Evolutionary conservation across 2,329 filamentous ascomycete genomes (phyloP).

Genomic region (Fusarium pseudonygamai): DNA sequence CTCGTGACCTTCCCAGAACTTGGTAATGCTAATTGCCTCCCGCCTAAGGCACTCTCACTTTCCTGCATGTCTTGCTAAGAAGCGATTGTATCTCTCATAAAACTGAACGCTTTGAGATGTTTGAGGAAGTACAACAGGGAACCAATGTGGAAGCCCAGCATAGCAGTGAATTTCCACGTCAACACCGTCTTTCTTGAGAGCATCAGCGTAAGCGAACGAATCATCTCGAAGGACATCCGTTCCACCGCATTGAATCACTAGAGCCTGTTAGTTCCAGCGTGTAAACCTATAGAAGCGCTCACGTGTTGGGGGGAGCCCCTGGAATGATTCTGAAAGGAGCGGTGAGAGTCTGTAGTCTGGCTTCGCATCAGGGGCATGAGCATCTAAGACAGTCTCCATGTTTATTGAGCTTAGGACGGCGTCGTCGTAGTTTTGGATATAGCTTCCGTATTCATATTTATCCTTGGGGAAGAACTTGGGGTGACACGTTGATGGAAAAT

Average conservation of each 20-base stretch:
- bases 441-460: constrained; percentile 39
- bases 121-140: constrained; percentile 4
- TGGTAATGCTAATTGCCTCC: neutral
- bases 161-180: constrained; percentile 30
- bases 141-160: constrained; percentile 39
- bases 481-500: constrained; percentile 36
- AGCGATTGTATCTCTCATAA: constrained; percentile 14
- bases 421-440: constrained; percentile 29
- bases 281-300: neutral
- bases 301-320: constrained; percentile 32
- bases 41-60: too few species aligned
- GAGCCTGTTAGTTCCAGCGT: rapidly evolving
- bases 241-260: constrained; percentile 36
- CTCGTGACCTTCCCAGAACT: too few species aligned
- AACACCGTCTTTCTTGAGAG: constrained; percentile 14
- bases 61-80: neutral
- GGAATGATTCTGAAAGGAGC: constrained; percentile 24
- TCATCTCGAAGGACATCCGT: constrained; percentile 36
- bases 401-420: constrained; percentile 4
- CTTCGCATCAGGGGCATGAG: constrained; percentile 2
- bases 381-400: constrained; percentile 25
- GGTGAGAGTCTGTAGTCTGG: constrained; percentile 36
- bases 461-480: constrained; percentile 36
- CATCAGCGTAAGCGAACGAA: constrained; percentile 32
- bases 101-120: neutral